These are phyloP conservation scores for Trametes coccinea DNA, from an alignment of 768 basidiomycete species.

Conservation along the genomic window DNA sequence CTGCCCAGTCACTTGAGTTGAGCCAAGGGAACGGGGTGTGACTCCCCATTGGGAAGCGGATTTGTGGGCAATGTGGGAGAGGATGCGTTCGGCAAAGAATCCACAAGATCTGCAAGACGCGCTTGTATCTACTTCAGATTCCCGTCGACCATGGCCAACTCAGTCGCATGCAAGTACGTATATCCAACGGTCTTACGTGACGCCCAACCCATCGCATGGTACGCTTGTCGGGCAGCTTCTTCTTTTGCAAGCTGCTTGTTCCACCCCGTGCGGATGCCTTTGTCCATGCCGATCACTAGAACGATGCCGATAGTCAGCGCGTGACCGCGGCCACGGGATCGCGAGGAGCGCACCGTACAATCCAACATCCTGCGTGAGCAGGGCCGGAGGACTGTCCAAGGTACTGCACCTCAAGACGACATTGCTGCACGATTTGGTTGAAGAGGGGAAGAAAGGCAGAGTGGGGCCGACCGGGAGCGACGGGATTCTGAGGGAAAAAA, in stretches of 20 bases:
- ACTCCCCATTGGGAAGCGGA: too few relatives aligned
- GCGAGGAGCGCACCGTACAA: slow-evolving; percentile 53
- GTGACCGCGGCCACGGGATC: background rate
- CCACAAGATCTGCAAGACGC: too few relatives aligned
- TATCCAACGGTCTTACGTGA: too few relatives aligned
- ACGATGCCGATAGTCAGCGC: background rate
- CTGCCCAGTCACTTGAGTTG: too few relatives aligned
- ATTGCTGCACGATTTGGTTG: slow-evolving; percentile 71
- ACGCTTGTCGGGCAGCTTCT: slow-evolving; percentile 71
- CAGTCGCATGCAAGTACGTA: too few relatives aligned
- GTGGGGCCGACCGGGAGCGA: slow-evolving; percentile 63
- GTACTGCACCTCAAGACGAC: slow-evolving; percentile 63
- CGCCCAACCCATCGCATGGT: slow-evolving; percentile 76
- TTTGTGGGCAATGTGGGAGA: too few relatives aligned
- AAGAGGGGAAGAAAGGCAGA: slow-evolving; percentile 70
- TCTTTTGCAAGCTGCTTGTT: slow-evolving; percentile 80
- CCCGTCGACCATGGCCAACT: too few relatives aligned
- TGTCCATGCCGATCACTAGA: slow-evolving; percentile 67
- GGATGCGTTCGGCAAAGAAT: too few relatives aligned
- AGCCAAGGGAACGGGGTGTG: too few relatives aligned
- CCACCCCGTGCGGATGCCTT: slow-evolving; percentile 62
- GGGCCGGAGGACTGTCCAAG: slow-evolving; percentile 61
- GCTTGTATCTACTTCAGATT: too few relatives aligned
- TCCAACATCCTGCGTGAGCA: slow-evolving; percentile 68
- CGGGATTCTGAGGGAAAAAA: slow-evolving; percentile 48